A percentile compares a stretch with the other conserved stretches of the same genome.
Evolutionary conservation across 116 monocot species (phyloP).

Genomic region (Papilionanthe hybrid): DNA sequence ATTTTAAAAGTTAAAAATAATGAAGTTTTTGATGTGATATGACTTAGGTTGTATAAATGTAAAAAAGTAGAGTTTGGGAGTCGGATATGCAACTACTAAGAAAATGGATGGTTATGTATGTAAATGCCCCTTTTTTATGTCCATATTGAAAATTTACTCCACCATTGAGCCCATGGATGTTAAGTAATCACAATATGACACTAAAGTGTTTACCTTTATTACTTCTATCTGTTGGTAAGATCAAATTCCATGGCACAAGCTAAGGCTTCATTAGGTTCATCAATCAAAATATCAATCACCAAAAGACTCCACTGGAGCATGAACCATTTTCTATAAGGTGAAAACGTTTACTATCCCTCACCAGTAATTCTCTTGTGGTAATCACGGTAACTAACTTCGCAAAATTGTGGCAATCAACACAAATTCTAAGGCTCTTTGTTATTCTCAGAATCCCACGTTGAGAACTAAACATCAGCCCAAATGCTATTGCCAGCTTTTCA

Average conservation of each 20-base stretch:
- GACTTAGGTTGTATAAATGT: too few species aligned
- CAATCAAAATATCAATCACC: slow-evolving; percentile 27
- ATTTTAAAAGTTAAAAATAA: too few species aligned
- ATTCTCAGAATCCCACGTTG: slow-evolving; percentile 17
- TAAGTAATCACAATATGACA: too few species aligned
- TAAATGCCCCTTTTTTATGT: too few species aligned
- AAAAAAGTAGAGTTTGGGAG: too few species aligned
- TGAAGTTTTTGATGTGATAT: too few species aligned
- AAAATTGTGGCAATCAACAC: slow-evolving; percentile 62
- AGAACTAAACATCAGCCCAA: slow-evolving; percentile 40
- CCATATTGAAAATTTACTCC: too few species aligned
- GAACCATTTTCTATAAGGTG: slow-evolving; percentile 31
- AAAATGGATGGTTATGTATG: too few species aligned
- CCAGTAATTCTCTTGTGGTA: slow-evolving; percentile 35
- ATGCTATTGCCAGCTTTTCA: slow-evolving; percentile 57
- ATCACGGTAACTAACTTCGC: slow-evolving; percentile 42
- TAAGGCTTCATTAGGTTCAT: background rate
- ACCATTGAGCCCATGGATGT: too few species aligned
- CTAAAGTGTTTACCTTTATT: too few species aligned
- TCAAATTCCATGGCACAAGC: background rate
- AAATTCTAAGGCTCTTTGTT: slow-evolving; percentile 49
- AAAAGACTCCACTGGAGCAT: slow-evolving; percentile 54
- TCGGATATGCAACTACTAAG: too few species aligned
- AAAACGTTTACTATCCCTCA: slow-evolving; percentile 51
- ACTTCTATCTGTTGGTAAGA: background rate